Percentiles rank a stretch among this genome's conserved stretches.
phyloP scores from a whole-genome alignment of 345 rosid species.

The Hevea brasiliensis region DNA sequence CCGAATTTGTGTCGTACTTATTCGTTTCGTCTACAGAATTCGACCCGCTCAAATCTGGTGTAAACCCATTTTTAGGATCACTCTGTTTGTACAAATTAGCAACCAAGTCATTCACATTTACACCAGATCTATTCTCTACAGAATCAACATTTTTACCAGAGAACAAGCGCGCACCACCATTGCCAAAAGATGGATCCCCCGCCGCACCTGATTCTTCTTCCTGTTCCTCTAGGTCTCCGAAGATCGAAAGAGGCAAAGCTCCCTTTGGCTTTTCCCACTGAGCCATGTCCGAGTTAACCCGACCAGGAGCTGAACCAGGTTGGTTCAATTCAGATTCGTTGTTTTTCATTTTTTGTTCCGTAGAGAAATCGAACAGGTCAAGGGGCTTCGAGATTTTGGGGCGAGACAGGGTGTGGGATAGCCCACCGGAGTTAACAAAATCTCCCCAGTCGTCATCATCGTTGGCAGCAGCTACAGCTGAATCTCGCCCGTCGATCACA shows the following conservation, averaged over 20 bases:
- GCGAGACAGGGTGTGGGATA: constrained; percentile 28
- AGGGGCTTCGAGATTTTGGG: constrained; percentile 14
- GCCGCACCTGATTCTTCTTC: constrained; percentile 35
- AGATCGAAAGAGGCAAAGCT: constrained; percentile 81
- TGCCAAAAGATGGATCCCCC: constrained; percentile 27
- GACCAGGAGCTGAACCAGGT: constrained; percentile 36
- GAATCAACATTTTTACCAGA: constrained; percentile 26
- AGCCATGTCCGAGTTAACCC: constrained; percentile 30
- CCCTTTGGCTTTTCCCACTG: constrained; percentile 51
- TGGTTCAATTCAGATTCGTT: constrained; percentile 9
- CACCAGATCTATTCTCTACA: constrained; percentile 26
- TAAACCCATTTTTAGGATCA: constrained; percentile 21
- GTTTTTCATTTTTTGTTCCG: constrained; percentile 16
- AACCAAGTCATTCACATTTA: constrained; percentile 40
- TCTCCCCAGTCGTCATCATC: constrained; percentile 85
- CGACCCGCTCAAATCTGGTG: constrained; percentile 16
- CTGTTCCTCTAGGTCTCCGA: constrained; percentile 59
- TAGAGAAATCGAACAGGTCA: constrained; percentile 14
- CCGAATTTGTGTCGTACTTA: neutral
- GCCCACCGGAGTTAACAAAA: constrained; percentile 43
- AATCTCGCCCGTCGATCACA: constrained; percentile 39
- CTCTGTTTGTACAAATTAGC: constrained; percentile 42
- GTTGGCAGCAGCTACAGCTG: constrained; percentile 9
- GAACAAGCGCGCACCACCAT: constrained; percentile 26
- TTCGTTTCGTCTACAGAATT: constrained; percentile 2